Evolutionary conservation across 176 grass and related monocot genomes (phyloP), one percentile per base, ranked within the genome.

Genomic region (Areca catechu): DNA sequence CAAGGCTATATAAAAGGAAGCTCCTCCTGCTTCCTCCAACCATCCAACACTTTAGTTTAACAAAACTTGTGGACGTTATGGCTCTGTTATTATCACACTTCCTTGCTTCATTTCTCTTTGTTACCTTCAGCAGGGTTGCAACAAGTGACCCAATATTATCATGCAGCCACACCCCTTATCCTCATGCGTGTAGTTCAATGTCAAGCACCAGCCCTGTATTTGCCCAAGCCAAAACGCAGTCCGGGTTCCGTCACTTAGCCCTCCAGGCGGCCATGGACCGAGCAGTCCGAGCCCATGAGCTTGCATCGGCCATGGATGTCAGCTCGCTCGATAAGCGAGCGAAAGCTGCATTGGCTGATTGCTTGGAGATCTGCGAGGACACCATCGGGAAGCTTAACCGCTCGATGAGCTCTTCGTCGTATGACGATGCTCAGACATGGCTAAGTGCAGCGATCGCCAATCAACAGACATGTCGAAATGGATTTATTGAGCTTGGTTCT

Each of bases 371-470:
- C 9, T 23, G 30, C 9, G 23, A 58, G 34, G 68, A 71, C 23
- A 71, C 43, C 15, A 24, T 71, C 21, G 43, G 22, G 23, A 15
- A 60, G 15, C 16, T 71, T 9, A 51, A 59, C 48, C 54, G 56
- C 7, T 71, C 55, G 5, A 14, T 50, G 19, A 22, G 24, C 49
- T 66, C 37, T 5, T 24, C 47, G 3, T 23, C 54, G 5, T 12
- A 16, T 7, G 56, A 71, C 5, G 68, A 71, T 24, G 37, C 47
- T 15, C 68, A 71, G 16, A 59, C 68, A 14, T 71, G 68, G 43
- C 43, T 71, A 29, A 71, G 68, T 5, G 55, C 55, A 9, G 68
- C 68, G n/a, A 71, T 60, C 43, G 68, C 54, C 7, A 71, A 71
- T 56, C 68, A 71, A 12, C 37, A 60, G 29, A 51, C 68, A 20